phyloP scores from a whole-genome alignment of 257 asterid genomes.

The Plantago elongata region DNA sequence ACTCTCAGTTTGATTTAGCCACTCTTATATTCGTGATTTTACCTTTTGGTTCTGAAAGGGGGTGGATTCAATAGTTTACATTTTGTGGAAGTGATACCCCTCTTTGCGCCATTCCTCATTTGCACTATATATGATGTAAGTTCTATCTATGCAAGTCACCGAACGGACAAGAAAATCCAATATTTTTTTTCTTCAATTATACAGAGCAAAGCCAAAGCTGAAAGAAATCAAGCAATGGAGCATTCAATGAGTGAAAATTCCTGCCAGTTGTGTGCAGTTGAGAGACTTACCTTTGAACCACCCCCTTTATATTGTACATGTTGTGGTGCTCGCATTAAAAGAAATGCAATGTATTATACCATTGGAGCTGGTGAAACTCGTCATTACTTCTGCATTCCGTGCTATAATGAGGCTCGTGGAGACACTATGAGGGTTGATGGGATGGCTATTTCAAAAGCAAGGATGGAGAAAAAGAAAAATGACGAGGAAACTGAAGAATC shows the following conservation, averaged over 20 bases:
- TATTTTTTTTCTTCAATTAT: constrained; percentile 22
- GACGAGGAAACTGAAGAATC: constrained; percentile 99
- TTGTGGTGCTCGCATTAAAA: constrained; percentile 91
- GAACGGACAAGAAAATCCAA: constrained; percentile 9
- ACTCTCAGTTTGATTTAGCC: constrained; percentile 3
- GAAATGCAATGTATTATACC: constrained; percentile 91
- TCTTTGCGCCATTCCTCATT: constrained; percentile 14
- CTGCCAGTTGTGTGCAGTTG: constrained; percentile 98
- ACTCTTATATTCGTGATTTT: neutral
- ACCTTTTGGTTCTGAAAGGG: constrained; percentile 14
- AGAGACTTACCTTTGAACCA: constrained; percentile 93
- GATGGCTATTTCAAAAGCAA: constrained; percentile 59
- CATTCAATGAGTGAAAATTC: constrained; percentile 86
- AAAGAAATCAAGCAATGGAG: constrained; percentile 93
- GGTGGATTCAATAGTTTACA: constrained; percentile 5
- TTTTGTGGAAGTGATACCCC: constrained; percentile 13
- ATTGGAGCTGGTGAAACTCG: constrained; percentile 87
- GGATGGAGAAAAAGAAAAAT: constrained; percentile 89
- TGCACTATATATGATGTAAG: constrained; percentile 9
- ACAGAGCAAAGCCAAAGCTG: constrained; percentile 94
- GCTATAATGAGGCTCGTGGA: constrained; percentile 88
- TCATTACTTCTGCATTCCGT: constrained; percentile 78
- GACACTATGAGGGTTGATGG: constrained; percentile 73
- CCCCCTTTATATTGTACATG: constrained; percentile 92
- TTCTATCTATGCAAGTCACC: constrained; percentile 3